phyloP scores from a whole-genome alignment of 176 grass and related monocot genomes.

The Triticum dicoccoides region DNA sequence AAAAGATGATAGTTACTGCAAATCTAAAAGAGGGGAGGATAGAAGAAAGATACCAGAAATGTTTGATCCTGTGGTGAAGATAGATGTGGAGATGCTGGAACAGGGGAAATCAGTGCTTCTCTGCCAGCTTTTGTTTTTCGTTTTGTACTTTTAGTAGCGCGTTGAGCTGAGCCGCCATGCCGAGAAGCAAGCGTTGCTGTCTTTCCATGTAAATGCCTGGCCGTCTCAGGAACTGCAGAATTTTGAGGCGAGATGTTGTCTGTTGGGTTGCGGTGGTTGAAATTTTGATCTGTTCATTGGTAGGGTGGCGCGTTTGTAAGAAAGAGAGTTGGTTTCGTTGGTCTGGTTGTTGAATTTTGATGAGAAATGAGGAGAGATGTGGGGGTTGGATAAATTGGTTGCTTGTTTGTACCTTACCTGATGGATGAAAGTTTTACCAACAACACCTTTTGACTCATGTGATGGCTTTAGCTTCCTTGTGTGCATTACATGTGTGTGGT shows the following conservation, averaged over 20 bases:
- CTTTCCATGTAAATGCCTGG: background rate
- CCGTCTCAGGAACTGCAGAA: background rate
- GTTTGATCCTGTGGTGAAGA: background rate
- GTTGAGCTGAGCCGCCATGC: conserved; percentile 19
- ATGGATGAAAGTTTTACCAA: background rate
- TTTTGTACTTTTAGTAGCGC: background rate
- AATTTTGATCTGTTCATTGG: conserved; percentile 16
- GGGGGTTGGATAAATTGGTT: background rate
- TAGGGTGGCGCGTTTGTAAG: background rate
- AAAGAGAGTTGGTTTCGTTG: background rate
- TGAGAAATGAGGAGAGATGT: background rate
- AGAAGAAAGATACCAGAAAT: background rate
- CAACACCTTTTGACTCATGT: background rate
- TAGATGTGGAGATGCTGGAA: background rate
- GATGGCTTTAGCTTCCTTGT: background rate
- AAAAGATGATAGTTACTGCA: conserved; percentile 13
- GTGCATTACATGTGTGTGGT: background rate
- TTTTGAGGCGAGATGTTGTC: background rate
- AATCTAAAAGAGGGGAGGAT: background rate
- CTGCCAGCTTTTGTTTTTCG: background rate
- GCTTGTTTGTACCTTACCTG: background rate
- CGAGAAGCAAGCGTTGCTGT: background rate
- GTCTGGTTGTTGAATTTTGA: background rate
- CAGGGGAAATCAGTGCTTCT: background rate
- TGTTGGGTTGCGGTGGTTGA: background rate